phyloP scores from a whole-genome alignment of 768 basidiomycete genomes.

The Calocybe cyanea region DNA sequence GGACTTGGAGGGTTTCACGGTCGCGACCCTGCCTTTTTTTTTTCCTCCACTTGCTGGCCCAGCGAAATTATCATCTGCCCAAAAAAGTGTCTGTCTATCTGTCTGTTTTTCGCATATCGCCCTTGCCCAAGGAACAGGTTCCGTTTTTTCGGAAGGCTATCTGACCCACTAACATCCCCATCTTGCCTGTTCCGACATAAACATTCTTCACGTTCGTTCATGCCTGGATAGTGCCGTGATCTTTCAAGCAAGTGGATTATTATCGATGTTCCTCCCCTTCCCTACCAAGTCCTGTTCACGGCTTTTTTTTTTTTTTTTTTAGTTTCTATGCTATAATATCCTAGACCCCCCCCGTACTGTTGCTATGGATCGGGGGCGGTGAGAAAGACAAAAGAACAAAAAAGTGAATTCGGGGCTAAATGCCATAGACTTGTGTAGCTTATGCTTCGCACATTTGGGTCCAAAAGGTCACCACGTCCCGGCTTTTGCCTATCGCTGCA shows the following conservation, averaged over 20 bases:
- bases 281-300: no score
- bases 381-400: neutral
- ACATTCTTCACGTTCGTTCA: neutral
- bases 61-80: no score
- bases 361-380: no score
- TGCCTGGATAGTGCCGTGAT: no score
- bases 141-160: neutral
- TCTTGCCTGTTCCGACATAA: constrained; percentile 1
- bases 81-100: neutral
- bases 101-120: neutral
- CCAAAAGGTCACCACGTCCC: neutral
- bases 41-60: no score
- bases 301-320: no score
- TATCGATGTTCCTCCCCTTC: no score
- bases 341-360: no score
- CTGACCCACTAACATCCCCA: constrained; percentile 1
- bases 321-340: no score
- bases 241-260: no score
- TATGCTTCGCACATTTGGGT: constrained; percentile 3
- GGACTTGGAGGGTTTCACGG: no score
- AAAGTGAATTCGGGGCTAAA: neutral
- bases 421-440: constrained; percentile 6
- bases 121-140: neutral
- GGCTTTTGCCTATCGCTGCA: neutral
- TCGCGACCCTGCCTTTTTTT: no score